Conservation (phyloP, 2,329 filamentous ascomycete genomes). For the Ophiostoma novo-ulmi region DNA sequence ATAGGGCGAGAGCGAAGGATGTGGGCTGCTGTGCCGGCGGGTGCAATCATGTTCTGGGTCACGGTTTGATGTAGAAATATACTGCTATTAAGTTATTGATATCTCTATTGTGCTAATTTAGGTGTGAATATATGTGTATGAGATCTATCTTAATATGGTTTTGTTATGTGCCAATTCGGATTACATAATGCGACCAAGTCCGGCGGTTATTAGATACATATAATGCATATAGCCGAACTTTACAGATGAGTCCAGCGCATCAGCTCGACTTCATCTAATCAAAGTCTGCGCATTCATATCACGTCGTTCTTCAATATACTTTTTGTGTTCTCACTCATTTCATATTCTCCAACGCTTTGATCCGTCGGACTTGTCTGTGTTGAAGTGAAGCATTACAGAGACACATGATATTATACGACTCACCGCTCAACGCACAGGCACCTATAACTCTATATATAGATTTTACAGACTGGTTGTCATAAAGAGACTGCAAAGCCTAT, state of each 20-base stretch:
- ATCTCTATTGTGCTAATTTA: not conserved
- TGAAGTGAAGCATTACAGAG: not conserved
- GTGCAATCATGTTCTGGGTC: not conserved
- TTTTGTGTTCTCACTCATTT: not conserved
- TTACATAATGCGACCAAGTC: too few species aligned
- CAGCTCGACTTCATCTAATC: too few species aligned
- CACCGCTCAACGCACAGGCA: conserved; percentile 1
- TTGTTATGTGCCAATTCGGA: too few species aligned
- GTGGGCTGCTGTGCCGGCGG: not conserved
- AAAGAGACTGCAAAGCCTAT: too few species aligned
- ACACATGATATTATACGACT: not conserved
- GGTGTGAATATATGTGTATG: too few species aligned
- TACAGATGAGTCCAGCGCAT: too few species aligned
- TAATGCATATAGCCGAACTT: too few species aligned
- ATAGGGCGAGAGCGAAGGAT: not conserved
- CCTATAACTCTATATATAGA: not conserved
- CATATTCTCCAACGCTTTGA: not conserved
- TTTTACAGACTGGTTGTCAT: not conserved
- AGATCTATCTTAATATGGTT: too few species aligned
- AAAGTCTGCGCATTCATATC: too few species aligned
- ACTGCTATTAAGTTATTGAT: not conserved
- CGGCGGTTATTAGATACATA: too few species aligned
- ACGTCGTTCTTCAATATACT: too few species aligned
- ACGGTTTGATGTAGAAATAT: conserved; percentile 8
- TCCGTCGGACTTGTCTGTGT: not conserved